Base-by-base conservation (phyloP, 139 green algal genomes). In the Chlorella sorokiniana region DNA sequence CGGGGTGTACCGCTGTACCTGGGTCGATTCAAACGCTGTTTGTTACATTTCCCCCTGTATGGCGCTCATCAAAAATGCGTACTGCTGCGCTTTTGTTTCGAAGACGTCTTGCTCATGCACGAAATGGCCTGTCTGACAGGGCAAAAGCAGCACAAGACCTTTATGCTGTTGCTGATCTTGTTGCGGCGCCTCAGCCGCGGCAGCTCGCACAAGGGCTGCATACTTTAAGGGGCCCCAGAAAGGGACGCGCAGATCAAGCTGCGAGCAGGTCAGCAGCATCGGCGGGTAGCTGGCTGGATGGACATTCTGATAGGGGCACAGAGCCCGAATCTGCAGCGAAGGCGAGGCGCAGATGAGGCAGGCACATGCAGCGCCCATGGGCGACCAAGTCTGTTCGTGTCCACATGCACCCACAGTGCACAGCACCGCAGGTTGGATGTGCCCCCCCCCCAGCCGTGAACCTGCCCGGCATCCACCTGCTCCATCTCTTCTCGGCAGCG, bases 141-240 rank as follows among this genome's bases (percentile, higher is more conserved):
- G 45, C 70, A 64, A 45, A 41, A 88, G 33, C 63, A 88, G 44
- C 9, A 85, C 63, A 6, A 65, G 65, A 33, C 52, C 52, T 23
- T 23, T 33, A 9, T n/a, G 52, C 25, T 45, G 72, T 38, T 25
- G 37, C 52, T 38, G 23, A 31, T 48, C 33, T 31, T 68, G 3
- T 63, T 37, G 18, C 33, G 65, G 9, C n/a, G 65, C 74, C 38
- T 4, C 29, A 44, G 64, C 33, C 16, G 22, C 16, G 69, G 69
- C 61, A 48, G 27, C 59, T n/a, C 84, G 79, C 35, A 85, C 29
- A 2, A 31, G 65, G 5, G 71, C 72, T 29, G 59, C 73, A 51
- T 83, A 82, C 48, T 77, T 82, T 4, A 88, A 45, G 20, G 72
- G 72, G 4, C 79, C 84, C 72, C 79, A 83, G 69, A 45, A 81